These are phyloP conservation scores for Hypholoma sublateritium DNA, from an alignment of 768 basidiomycete genomes.

Conservation along the genomic window DNA sequence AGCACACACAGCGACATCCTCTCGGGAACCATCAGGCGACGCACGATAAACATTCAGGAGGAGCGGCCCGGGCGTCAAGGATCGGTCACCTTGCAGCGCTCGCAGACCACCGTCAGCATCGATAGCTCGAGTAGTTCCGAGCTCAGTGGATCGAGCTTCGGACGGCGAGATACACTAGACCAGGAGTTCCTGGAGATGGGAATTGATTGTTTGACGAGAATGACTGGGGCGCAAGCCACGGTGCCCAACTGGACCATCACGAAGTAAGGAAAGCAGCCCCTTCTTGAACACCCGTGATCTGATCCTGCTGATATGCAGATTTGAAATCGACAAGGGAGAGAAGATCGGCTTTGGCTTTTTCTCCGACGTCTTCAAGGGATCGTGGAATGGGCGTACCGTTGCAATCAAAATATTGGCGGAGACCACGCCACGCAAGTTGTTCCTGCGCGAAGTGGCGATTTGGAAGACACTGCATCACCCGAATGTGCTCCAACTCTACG, in stretches of 20 bases:
- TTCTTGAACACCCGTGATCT: neutral
- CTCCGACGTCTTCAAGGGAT: conserved; percentile 76
- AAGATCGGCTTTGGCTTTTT: conserved; percentile 76
- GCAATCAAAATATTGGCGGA: conserved; percentile 73
- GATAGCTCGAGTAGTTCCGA: conserved; percentile 22
- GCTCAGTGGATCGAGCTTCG: conserved; percentile 14
- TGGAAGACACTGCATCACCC: conserved; percentile 72
- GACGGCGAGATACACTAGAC: conserved; percentile 52
- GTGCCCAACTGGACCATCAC: conserved; percentile 81
- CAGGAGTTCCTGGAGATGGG: conserved; percentile 71
- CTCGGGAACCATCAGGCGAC: conserved; percentile 1
- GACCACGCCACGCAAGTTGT: conserved; percentile 59
- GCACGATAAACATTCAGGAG: conserved; percentile 16
- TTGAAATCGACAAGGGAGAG: conserved; percentile 71
- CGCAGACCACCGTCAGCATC: conserved; percentile 24
- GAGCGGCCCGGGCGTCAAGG: neutral
- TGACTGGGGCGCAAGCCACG: conserved; percentile 47
- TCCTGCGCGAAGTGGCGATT: conserved; percentile 66
- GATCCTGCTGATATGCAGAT: conserved; percentile 34
- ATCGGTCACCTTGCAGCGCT: conserved; percentile 10
- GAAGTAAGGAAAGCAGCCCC: conserved; percentile 31
- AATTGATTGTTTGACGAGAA: conserved; percentile 66
- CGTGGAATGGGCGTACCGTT: conserved; percentile 64
- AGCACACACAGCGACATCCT: neutral
- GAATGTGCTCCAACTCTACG: conserved; percentile 72